A percentile compares a stretch with the other conserved stretches of the same genome.
phyloP scores from a whole-genome alignment of 768 basidiomycete species.

The Boletus fagicola region DNA sequence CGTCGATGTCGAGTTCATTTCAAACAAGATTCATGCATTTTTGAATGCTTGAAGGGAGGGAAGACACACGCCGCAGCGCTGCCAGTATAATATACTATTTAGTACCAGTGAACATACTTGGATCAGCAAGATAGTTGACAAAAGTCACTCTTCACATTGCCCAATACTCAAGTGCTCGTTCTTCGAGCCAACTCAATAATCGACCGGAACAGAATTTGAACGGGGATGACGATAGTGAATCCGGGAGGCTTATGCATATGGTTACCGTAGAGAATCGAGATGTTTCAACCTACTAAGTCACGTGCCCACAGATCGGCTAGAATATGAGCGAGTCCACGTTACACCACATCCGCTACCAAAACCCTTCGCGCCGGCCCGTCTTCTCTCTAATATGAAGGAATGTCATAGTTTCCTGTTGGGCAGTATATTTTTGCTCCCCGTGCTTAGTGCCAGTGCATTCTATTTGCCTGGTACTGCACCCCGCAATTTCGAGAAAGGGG shows the following conservation, averaged over 20 bases:
- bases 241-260: no score
- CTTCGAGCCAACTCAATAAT: background rate
- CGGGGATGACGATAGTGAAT: no score
- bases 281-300: constrained; percentile 9
- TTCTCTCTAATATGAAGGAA: constrained; percentile 22
- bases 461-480: constrained; percentile 93
- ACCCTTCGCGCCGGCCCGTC: background rate
- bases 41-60: constrained; percentile 30
- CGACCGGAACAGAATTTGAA: background rate
- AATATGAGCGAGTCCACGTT: constrained; percentile 4
- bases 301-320: constrained; percentile 7
- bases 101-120: constrained; percentile 3
- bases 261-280: no score
- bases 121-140: background rate
- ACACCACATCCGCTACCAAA: background rate
- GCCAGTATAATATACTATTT: background rate
- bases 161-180: background rate
- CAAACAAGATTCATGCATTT: constrained; percentile 41
- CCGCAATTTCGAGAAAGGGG: constrained; percentile 70
- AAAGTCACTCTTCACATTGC: background rate
- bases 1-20: constrained; percentile 42
- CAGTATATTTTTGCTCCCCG: constrained; percentile 19
- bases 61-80: background rate
- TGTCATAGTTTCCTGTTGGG: constrained; percentile 14
- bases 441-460: constrained; percentile 53